Conservation (phyloP, 1,139 yeast genomes). For the Geotrichum macrosporum region DNA sequence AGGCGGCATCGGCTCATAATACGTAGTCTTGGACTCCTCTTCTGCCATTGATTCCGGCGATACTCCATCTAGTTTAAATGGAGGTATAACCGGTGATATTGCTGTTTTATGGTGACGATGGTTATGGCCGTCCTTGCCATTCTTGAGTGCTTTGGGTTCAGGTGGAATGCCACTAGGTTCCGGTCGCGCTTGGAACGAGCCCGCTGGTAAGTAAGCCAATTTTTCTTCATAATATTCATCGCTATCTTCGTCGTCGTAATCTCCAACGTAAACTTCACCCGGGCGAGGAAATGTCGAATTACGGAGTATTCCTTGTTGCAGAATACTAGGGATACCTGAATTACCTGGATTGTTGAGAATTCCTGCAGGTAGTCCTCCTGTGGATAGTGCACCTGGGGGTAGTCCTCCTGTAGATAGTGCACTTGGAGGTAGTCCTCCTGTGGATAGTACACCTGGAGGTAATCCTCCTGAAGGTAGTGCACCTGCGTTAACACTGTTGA, state of each 20-base stretch:
- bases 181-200: background rate
- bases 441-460: background rate
- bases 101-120: no score
- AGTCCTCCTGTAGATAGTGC: background rate
- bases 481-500: background rate
- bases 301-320: no score
- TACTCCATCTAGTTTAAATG: conserved; percentile 5
- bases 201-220: conserved; percentile 8
- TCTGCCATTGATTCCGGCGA: conserved; percentile 2
- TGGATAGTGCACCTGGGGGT: background rate
- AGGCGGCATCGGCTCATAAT: conserved; percentile 5
- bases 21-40: conserved; percentile 1
- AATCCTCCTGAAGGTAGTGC: background rate
- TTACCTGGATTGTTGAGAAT: no score
- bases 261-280: no score
- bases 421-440: background rate
- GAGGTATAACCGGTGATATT: background rate
- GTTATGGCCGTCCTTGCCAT: background rate
- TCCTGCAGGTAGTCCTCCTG: no score
- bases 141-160: background rate
- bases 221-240: conserved; percentile 3
- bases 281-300: no score
- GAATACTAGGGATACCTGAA: no score
- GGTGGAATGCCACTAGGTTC: background rate
- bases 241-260: conserved; percentile 1